Percentiles rank a stretch among this genome's conserved stretches.
Conservation (phyloP, 176 grass and related monocot species). For the Aegilops sharonensis region DNA sequence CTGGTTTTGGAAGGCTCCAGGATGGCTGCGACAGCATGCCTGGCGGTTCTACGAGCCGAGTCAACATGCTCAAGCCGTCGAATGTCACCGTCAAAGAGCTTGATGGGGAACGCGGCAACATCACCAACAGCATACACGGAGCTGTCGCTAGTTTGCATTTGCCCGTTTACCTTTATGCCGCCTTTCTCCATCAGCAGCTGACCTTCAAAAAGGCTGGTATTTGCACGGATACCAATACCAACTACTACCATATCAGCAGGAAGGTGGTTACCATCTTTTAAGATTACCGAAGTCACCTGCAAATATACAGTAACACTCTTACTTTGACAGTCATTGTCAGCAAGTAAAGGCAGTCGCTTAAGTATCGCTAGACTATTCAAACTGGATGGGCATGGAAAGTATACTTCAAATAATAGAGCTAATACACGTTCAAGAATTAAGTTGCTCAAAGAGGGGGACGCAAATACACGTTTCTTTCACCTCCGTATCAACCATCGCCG, state of each 20-base stretch:
- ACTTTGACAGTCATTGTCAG: neutral
- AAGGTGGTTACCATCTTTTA: conserved; percentile 79
- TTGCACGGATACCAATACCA: conserved; percentile 88
- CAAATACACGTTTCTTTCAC: no score
- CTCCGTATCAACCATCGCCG: no score
- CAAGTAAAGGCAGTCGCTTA: neutral
- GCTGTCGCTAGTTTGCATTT: conserved; percentile 73
- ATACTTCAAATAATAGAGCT: neutral
- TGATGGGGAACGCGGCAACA: conserved; percentile 79
- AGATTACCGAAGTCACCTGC: conserved; percentile 74
- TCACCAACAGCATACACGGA: conserved; percentile 92
- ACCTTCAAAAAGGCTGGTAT: conserved; percentile 83
- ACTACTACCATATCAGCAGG: conserved; percentile 83
- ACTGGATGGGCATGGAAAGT: neutral
- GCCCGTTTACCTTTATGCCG: conserved; percentile 91
- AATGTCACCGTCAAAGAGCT: conserved; percentile 64
- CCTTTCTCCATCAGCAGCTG: conserved; percentile 77
- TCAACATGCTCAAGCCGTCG: conserved; percentile 91
- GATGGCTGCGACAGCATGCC: conserved; percentile 83
- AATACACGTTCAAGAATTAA: no score
- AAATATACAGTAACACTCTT: conserved; percentile 22
- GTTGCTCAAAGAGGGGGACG: no score
- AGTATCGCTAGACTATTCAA: neutral
- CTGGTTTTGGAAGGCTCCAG: conserved; percentile 57
- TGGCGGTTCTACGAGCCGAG: conserved; percentile 82